A percentile compares a stretch with the other conserved stretches of the same genome.
These are phyloP conservation scores for Saitozyma sp. DNA, from an alignment of 768 basidiomycete species.

Conservation along the genomic window DNA sequence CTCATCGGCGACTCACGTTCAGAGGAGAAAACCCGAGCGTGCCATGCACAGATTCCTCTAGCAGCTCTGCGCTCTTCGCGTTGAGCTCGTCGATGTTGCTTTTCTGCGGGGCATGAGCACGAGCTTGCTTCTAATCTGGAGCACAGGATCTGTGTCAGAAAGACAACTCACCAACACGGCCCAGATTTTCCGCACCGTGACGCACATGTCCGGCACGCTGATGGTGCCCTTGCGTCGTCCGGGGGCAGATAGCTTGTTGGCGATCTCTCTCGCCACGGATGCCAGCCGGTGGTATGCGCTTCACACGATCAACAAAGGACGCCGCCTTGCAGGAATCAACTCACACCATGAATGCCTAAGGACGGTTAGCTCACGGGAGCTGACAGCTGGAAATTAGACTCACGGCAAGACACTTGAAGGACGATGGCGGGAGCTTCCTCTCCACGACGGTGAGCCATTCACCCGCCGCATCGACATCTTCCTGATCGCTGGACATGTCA, in stretches of 20 bases:
- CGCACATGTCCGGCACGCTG: slow-evolving; percentile 21
- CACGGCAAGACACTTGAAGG: slow-evolving; percentile 27
- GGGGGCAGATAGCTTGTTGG: slow-evolving; percentile 15
- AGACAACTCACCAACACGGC: slow-evolving; percentile 18
- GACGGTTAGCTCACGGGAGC: slow-evolving; percentile 2
- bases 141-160: slow-evolving; percentile 5
- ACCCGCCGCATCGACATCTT: slow-evolving; percentile 22
- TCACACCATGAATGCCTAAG: slow-evolving; percentile 24
- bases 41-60: slow-evolving; percentile 9
- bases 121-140: not conserved
- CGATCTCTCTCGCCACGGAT: slow-evolving; percentile 15
- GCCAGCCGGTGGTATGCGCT: slow-evolving; percentile 24
- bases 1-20: slow-evolving; percentile 17
- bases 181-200: slow-evolving; percentile 16
- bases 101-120: no score
- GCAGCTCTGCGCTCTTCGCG: not conserved
- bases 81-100: slow-evolving; percentile 3
- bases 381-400: not conserved
- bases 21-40: slow-evolving; percentile 33
- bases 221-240: slow-evolving; percentile 16
- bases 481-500: slow-evolving; percentile 4
- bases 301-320: not conserved
- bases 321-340: not conserved
- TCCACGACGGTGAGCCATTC: slow-evolving; percentile 23
- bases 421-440: slow-evolving; percentile 15